These are phyloP conservation scores for Zea mays DNA, from an alignment of 176 grass and related monocot species.

Conservation along the genomic window Zm-B73-REFERENCE-NAM-5.0 NC_050097.1:195887001-195887500, in stretches of 20 bases:
- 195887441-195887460: background rate
- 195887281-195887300: background rate
- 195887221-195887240: background rate
- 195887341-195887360: slow-evolving; percentile 30
- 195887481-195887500: slow-evolving; percentile 4
- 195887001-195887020: background rate
- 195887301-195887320: background rate
- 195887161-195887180: too few relatives aligned
- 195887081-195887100: too few relatives aligned
- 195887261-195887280: background rate
- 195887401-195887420: background rate
- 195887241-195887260: background rate
- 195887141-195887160: too few relatives aligned
- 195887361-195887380: background rate
- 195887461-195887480: background rate
- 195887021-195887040: background rate
- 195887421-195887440: background rate
- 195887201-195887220: background rate
- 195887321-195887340: background rate
- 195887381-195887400: background rate
- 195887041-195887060: background rate
- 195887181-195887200: too few relatives aligned
- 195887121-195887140: too few relatives aligned
- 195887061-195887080: too few relatives aligned
- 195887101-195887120: too few relatives aligned